Base-by-base conservation (phyloP, 23 red algal genomes). In the Cyanidium caldarium region DNA sequence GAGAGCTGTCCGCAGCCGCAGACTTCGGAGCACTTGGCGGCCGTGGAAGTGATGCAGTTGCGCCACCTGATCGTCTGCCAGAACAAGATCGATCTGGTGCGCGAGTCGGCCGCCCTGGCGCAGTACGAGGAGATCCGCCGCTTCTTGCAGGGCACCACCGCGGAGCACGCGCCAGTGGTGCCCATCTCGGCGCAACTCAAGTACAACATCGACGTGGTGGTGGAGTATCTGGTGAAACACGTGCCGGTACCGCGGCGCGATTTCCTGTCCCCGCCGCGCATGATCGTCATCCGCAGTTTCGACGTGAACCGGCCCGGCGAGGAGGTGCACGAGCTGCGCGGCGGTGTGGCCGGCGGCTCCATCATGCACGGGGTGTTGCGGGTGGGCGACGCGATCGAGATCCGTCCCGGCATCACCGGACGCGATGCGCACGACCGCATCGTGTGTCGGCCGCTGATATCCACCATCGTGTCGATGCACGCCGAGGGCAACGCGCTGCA, bases 51-150 rank as follows among this genome's bases (percentile, higher is more conserved):
- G 34, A 98, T 98, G 92, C 78, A 98, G 77, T 66, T 98, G 30
- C 44, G 72, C 20, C 72, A 88, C 42, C 71, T 98, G 66, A 98
- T 98, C 68, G 87, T 98, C 73, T 65, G 87, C 37, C 92, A 98
- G 38, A 98, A 98, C 69, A 98, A 98, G 80, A 98, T 98, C 38
- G 92, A 98, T 75, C 77, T 98, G 66, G 92, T 98, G n/a, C 79
- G 80, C 35, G 92, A 85, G 38, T 57, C 75, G 21, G 77, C 77
- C 29, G 92, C 92, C 0, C 79, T 85, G 66, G 72, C 84, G 23
- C 92, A 98, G 33, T 86, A 85, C 26, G 78, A 85, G 61, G 79
- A 98, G 80, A 98, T 98, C 40, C 84, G 74, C 40, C 78, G 84
- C 26, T 98, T 98, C 34, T 77, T 87, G 39, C 56, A 70, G 41